These are phyloP conservation scores for Saccharomycopsis sp. DNA, from an alignment of 805 yeast genomes.

Conservation along the genomic window DNA sequence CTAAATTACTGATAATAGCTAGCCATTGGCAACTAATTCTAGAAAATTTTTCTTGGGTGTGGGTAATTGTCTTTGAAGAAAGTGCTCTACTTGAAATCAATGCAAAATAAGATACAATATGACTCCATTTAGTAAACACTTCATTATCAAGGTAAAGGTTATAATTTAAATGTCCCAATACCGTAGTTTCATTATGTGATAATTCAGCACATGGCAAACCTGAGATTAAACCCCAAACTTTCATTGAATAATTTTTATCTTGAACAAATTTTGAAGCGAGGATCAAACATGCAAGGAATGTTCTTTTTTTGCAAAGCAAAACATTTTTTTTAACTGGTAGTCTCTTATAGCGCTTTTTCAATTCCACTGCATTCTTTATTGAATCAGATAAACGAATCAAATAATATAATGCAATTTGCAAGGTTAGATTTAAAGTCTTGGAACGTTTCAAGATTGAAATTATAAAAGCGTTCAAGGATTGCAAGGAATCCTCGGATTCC, in stretches of 20 bases:
- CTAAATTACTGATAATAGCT: conserved; percentile 9
- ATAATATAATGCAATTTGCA: conserved; percentile 64
- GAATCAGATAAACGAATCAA: conserved; percentile 27
- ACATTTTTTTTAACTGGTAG: conserved; percentile 10
- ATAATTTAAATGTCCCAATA: conserved; percentile 51
- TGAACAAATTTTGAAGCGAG: conserved; percentile 67
- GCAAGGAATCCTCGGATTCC: conserved; percentile 12
- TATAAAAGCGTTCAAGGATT: conserved; percentile 25
- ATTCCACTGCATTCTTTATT: conserved; percentile 24
- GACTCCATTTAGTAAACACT: conserved; percentile 39
- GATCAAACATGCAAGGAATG: conserved; percentile 61
- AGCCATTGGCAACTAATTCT: conserved; percentile 11
- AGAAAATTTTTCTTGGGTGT: neutral
- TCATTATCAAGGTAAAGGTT: conserved; percentile 44
- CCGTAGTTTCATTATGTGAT: conserved; percentile 42
- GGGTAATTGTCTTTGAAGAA: too few species aligned
- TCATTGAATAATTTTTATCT: conserved; percentile 63
- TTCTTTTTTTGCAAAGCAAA: conserved; percentile 50
- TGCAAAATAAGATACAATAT: conserved; percentile 24
- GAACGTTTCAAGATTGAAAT: conserved; percentile 43
- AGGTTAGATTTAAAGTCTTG: conserved; percentile 50
- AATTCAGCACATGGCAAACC: conserved; percentile 52
- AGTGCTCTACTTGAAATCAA: neutral
- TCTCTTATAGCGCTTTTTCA: neutral
- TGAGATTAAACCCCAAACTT: conserved; percentile 68